phyloP scores from a whole-genome alignment of 2,329 filamentous ascomycete genomes.

The Stagonosporopsis chrysanthemi region DNA sequence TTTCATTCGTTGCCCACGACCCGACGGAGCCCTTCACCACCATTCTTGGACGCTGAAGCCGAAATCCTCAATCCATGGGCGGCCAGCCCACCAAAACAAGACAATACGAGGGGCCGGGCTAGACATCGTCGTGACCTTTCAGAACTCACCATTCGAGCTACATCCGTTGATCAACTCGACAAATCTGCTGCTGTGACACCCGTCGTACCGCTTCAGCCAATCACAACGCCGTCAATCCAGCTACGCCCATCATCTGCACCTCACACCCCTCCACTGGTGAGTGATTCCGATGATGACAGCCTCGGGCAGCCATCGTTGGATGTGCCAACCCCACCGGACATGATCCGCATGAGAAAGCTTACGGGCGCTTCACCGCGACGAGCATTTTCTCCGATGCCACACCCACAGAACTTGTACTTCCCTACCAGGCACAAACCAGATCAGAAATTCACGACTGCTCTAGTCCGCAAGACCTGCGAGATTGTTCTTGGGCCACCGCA shows the following conservation, averaged over 20 bases:
- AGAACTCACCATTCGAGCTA: slow-evolving; percentile 45
- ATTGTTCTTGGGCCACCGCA: slow-evolving; percentile 82
- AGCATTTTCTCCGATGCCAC: slow-evolving; percentile 71
- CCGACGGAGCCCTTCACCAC: slow-evolving; percentile 32
- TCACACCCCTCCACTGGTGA: slow-evolving; percentile 56
- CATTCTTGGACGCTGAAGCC: slow-evolving; percentile 39
- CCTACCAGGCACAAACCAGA: slow-evolving; percentile 53
- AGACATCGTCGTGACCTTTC: slow-evolving; percentile 48
- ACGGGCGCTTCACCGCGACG: slow-evolving; percentile 65
- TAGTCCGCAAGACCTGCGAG: slow-evolving; percentile 79
- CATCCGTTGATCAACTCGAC: slow-evolving; percentile 26
- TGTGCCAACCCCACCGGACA: slow-evolving; percentile 51
- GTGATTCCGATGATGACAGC: slow-evolving; percentile 54
- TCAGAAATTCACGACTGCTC: slow-evolving; percentile 57
- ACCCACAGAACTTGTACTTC: slow-evolving; percentile 70
- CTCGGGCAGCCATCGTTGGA: slow-evolving; percentile 50
- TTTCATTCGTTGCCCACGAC: slow-evolving; percentile 47
- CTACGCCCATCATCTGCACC: slow-evolving; percentile 44
- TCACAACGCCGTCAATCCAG: slow-evolving; percentile 29
- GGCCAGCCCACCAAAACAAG: slow-evolving; percentile 17
- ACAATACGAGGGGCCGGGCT: slow-evolving; percentile 36
- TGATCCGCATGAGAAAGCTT: slow-evolving; percentile 47
- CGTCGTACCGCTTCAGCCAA: slow-evolving; percentile 27
- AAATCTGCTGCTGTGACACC: slow-evolving; percentile 33
- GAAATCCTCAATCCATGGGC: slow-evolving; percentile 42